Base-by-base conservation (phyloP, 1,284 basidiomycete genomes). In the Hymenochaete sp. region DNA sequence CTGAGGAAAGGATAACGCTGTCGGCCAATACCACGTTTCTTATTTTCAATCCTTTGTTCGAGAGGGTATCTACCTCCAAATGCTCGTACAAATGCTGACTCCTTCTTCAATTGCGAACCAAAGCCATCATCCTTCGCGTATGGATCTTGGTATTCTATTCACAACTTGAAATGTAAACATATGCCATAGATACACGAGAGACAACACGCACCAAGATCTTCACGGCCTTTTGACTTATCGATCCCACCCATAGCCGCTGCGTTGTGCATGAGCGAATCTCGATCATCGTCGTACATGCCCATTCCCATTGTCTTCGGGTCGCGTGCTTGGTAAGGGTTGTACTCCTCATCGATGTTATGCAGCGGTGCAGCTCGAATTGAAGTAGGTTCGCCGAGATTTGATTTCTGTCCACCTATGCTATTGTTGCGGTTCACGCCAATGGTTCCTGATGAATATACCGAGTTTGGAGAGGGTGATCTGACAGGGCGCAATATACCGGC, bases 1-100 rank as follows among this genome's bases (percentile, higher is more conserved):
- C 84, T 75, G 47, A 87, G 72, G 50, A 84, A 75, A 6, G 93
- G 87, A 60, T 82, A 75, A 45, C 62, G 73, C 62, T 98, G 93
- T 16, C 88, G 72, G 4, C 86, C 87, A 33, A 93, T 72, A 1
- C 89, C 88, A 37, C 83, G 73, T 57, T 77, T 82, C 68, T 91
- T 92, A 57, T 85, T 71, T 56, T 91, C 82, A 58, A 93, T 91
- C 35, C 83, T 73, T 57, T 91, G 86, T 51, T 85, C 73, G n/a
- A 91, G 51, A 0, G 86, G 82, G 46, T 81, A 79, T 55, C 65
- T 68, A n/a, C 71, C 73, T 14, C 50, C 42, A 24, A 79, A 50
- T 28, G 77, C 65, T 32, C 57, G 60, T 19, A 57, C 54, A 2
- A 79, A 59, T 1, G 68, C 60, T 4, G 60, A 60, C 1, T 61